Conservation (phyloP, 139 green algal genomes). For the Penium margaritaceum region DNA sequence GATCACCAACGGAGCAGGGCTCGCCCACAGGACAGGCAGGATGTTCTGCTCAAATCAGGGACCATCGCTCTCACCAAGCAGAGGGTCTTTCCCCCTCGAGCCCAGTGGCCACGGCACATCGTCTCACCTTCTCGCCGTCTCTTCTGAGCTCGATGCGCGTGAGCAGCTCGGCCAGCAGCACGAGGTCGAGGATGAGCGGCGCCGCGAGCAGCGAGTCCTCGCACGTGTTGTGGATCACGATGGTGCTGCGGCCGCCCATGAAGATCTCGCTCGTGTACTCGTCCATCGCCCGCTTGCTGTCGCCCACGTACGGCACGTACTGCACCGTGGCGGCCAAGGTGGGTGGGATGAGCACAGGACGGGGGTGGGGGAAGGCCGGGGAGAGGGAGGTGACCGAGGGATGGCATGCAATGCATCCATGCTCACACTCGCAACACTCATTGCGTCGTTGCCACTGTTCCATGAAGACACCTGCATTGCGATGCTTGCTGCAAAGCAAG, state of each 20-base stretch:
- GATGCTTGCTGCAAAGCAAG: background rate
- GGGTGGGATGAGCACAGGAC: background rate
- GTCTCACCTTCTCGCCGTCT: constrained; percentile 64
- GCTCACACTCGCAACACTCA: too few species aligned
- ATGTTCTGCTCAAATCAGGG: too few species aligned
- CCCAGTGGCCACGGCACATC: too few species aligned
- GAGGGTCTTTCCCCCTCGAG: too few species aligned
- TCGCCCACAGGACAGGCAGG: too few species aligned
- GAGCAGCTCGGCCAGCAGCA: constrained; percentile 88
- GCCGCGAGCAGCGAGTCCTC: constrained; percentile 94
- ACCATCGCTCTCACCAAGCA: too few species aligned
- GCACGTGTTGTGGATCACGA: constrained; percentile 99
- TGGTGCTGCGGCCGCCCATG: constrained; percentile 89
- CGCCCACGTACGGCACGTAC: constrained; percentile 92
- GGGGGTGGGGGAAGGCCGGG: background rate
- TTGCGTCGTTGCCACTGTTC: too few species aligned
- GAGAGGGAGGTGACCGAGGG: background rate
- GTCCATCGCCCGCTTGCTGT: constrained; percentile 97
- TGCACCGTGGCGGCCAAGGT: too few species aligned
- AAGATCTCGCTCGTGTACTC: constrained; percentile 97
- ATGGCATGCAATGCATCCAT: background rate
- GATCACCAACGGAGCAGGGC: too few species aligned
- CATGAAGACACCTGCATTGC: too few species aligned
- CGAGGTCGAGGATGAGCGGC: constrained; percentile 96
- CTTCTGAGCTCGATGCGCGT: constrained; percentile 79